Conservation (phyloP, 129 eudicot genomes). For the Lonicera japonica region DNA sequence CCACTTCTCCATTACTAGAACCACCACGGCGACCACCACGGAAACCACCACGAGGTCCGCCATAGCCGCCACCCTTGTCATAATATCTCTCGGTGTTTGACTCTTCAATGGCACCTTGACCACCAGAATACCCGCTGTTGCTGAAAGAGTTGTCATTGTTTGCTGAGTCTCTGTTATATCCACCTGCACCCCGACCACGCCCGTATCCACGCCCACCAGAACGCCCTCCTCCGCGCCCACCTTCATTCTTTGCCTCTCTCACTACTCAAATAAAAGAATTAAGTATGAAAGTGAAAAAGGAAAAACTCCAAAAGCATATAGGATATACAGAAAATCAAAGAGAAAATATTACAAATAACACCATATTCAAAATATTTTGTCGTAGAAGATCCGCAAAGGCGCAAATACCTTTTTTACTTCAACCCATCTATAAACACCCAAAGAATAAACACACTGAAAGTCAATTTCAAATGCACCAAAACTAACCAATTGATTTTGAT, state of each 20-base stretch:
- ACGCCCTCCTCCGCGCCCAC: constrained; percentile 76
- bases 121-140: constrained; percentile 27
- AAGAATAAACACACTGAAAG: too few species aligned
- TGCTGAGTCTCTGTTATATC: constrained; percentile 48
- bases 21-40: constrained; percentile 84
- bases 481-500: too few species aligned
- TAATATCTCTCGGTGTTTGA: constrained; percentile 40
- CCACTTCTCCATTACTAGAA: constrained; percentile 56
- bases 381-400: too few species aligned
- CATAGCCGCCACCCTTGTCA: constrained; percentile 76
- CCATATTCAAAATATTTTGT: too few species aligned
- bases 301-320: too few species aligned
- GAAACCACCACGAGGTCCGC: constrained; percentile 61
- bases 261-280: constrained; percentile 36
- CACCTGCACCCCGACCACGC: constrained; percentile 63
- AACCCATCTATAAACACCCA: too few species aligned
- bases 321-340: too few species aligned
- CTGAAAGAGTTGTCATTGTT: constrained; percentile 45
- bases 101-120: constrained; percentile 51
- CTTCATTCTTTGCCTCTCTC: constrained; percentile 70
- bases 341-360: too few species aligned
- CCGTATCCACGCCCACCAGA: constrained; percentile 67
- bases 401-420: too few species aligned
- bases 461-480: too few species aligned
- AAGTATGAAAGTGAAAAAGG: not conserved